Evolutionary conservation across 371 early-diverging fungal species (phyloP).

Genomic region (Gilbertella persicaria): DNA sequence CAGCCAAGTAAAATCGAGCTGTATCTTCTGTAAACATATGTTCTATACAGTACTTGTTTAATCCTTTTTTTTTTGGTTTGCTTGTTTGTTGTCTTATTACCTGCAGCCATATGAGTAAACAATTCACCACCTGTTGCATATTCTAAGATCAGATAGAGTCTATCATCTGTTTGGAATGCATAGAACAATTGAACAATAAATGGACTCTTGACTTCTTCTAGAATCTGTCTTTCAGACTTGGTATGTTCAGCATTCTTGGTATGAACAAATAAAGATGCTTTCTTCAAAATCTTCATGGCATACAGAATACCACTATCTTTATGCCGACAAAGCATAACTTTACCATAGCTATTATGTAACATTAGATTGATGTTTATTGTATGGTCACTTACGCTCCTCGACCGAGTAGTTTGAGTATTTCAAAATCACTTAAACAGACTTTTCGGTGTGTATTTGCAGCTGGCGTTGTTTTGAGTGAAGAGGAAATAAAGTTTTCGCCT

Average conservation of each 20-base stretch:
- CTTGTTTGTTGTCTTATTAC: no score
- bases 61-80: constrained; percentile 1
- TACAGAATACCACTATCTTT: constrained; percentile 55
- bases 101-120: constrained; percentile 62
- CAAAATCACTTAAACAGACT: constrained; percentile 88
- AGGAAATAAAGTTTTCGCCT: constrained; percentile 37
- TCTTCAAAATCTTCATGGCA: constrained; percentile 94
- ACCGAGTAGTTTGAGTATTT: constrained; percentile 91
- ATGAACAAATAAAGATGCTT: constrained; percentile 77
- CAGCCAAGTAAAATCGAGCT: constrained; percentile 83
- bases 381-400: constrained; percentile 67
- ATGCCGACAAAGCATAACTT: constrained; percentile 46
- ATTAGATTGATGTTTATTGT: background rate
- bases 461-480: constrained; percentile 32
- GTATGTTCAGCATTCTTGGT: constrained; percentile 73
- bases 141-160: constrained; percentile 95
- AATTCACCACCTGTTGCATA: constrained; percentile 99
- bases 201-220: constrained; percentile 79
- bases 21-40: constrained; percentile 78
- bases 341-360: constrained; percentile 36
- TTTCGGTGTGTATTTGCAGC: constrained; percentile 45
- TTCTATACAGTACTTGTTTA: constrained; percentile 43
- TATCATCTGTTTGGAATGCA: constrained; percentile 89
- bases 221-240: constrained; percentile 73
- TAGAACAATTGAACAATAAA: constrained; percentile 96